A percentile compares a stretch with the other conserved stretches of the same genome.
phyloP scores from a whole-genome alignment of 2,329 filamentous ascomycete species.

The Hypoxylon sp. region DNA sequence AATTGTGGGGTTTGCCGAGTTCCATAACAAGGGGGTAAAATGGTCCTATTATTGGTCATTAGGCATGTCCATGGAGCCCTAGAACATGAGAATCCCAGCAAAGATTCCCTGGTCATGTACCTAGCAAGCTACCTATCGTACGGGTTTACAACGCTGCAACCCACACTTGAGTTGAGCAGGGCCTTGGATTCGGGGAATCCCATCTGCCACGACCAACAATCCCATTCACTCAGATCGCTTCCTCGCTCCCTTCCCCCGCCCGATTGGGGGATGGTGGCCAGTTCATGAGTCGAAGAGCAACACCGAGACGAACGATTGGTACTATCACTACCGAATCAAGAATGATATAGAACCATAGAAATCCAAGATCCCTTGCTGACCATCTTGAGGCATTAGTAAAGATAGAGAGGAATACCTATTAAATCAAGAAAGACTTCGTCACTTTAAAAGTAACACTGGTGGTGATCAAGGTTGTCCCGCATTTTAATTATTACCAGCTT shows the following conservation, averaged over 20 bases:
- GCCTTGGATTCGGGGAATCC: constrained; percentile 36
- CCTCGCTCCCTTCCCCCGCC: constrained; percentile 15
- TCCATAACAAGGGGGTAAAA: constrained; percentile 20
- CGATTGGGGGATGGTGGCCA: constrained; percentile 22
- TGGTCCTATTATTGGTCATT: constrained; percentile 6
- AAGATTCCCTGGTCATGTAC: constrained; percentile 7
- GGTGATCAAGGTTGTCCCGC: constrained; percentile 4
- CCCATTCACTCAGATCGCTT: constrained; percentile 22
- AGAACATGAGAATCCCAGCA: constrained; percentile 7
- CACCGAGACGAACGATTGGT: constrained; percentile 33
- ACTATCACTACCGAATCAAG: constrained; percentile 27
- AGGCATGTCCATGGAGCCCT: constrained; percentile 4
- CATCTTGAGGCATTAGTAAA: constrained; percentile 16
- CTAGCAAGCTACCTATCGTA: constrained; percentile 7
- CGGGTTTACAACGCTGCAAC: constrained; percentile 1
- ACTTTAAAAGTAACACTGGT: background rate
- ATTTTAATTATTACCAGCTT: no score
- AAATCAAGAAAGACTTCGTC: constrained; percentile 13
- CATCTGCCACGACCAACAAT: constrained; percentile 32
- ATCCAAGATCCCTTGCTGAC: constrained; percentile 12
- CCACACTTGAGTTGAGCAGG: no score
- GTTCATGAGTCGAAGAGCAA: constrained; percentile 28
- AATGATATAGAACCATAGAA: constrained; percentile 33
- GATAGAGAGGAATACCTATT: background rate
- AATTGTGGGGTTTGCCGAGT: constrained; percentile 21